Evolutionary conservation across 2,329 filamentous ascomycete genomes (phyloP), one percentile per base, ranked within the genome.

Genomic region (Penicillium janthinellum): DNA sequence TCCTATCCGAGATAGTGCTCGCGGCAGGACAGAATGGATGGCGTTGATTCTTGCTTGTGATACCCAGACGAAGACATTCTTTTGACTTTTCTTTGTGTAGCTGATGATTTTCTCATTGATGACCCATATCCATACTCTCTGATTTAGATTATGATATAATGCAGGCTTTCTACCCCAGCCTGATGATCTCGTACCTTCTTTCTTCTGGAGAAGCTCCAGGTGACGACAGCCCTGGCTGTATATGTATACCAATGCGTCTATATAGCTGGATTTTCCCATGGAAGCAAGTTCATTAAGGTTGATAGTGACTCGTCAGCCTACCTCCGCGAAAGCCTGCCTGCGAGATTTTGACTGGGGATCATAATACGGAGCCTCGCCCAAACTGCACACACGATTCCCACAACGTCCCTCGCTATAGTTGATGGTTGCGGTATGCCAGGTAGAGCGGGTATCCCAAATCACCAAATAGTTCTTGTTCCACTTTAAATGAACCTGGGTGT

Each of bases 61-160:
- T 52, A 52, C 49, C 49, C 49, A 20, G 35, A 52, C 17, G 49
- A 25, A 52, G 22, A n/a, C 49, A 28, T 52, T 39, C 35, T 14
- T 28, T 52, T 11, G 6, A 25, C 38, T 20, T 48, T 49, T 5
- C n/a, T 49, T 49, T 49, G 47, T 35, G 10, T 12, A 20, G n/a
- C 28, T 35, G 10, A 49, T 49, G 47, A 49, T 14, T 20, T 20
- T 4, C 28, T 11, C 28, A n/a, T 49, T 35, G 28, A 49, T 20
- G 45, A 49, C 5, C 1, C 42, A 2, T n/a, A 45, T 45, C 3
- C 17, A 17, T 17, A 2, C 4, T 25, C 22, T n/a, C 4, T 11
- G 17, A 20, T 15, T 22, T 45, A 45, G 22, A 45, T 14, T 5
- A 28, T 44, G 31, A 31, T 31, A 31, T 12, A 11, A 42, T 22